Conservation (phyloP, 2,329 filamentous ascomycete genomes). For the Lasiodiplodia citricola region DNA sequence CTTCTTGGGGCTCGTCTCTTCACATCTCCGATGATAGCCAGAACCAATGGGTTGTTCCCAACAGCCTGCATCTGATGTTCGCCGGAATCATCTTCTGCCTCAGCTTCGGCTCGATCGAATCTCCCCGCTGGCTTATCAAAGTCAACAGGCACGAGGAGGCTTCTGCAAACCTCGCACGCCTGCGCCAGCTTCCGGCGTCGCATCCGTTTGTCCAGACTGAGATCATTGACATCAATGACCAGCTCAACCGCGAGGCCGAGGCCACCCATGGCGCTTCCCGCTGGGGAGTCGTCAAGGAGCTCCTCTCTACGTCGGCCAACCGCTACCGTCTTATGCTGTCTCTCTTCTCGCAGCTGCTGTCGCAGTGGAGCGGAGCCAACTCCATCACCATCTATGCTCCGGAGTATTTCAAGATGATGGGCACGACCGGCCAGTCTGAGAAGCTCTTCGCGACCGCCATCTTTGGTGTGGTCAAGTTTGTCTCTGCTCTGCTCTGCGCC, state of each 20-base stretch:
- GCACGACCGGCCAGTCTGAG: constrained; percentile 70
- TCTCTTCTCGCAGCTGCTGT: constrained; percentile 71
- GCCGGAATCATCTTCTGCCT: constrained; percentile 72
- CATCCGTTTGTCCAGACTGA: constrained; percentile 68
- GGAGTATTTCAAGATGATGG: constrained; percentile 74
- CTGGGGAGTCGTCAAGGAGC: constrained; percentile 70
- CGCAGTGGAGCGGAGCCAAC: constrained; percentile 75
- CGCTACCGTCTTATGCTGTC: constrained; percentile 74
- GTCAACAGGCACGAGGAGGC: constrained; percentile 65
- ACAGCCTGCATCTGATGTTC: constrained; percentile 78
- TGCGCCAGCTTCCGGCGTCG: constrained; percentile 65
- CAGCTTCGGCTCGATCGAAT: constrained; percentile 72
- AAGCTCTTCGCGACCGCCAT: constrained; percentile 75
- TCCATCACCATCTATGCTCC: constrained; percentile 79
- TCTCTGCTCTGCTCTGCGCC: constrained; percentile 70
- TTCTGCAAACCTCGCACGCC: constrained; percentile 57
- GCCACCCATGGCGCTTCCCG: constrained; percentile 70
- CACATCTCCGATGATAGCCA: constrained; percentile 55
- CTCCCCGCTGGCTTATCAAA: constrained; percentile 73
- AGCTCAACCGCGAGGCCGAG: constrained; percentile 73
- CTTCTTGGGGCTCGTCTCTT: constrained; percentile 61
- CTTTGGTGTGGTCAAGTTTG: constrained; percentile 76
- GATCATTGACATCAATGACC: constrained; percentile 66
- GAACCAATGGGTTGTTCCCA: constrained; percentile 66
- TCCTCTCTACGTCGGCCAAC: constrained; percentile 71